These are phyloP conservation scores for Clonostachys solani DNA, from an alignment of 2,329 filamentous ascomycete genomes.

Conservation along the genomic window DNA sequence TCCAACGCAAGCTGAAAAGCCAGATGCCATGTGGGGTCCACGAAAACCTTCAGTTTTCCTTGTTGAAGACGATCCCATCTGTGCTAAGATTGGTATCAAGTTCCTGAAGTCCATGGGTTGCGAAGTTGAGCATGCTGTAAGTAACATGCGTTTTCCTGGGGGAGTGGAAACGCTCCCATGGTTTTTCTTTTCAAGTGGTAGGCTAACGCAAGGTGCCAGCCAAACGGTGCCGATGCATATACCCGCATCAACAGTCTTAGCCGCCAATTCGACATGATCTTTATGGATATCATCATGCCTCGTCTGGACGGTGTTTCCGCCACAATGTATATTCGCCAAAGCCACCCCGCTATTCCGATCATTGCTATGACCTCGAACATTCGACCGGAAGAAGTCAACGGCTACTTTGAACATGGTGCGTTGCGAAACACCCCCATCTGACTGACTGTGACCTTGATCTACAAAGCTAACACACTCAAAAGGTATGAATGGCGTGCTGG, in stretches of 20 bases:
- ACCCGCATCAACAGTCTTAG: conserved; percentile 62
- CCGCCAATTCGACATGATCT: conserved; percentile 60
- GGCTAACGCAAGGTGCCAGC: conserved; percentile 11
- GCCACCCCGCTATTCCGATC: conserved; percentile 77
- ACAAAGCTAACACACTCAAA: conserved; percentile 3
- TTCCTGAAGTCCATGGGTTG: conserved; percentile 64
- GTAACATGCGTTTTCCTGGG: conserved; percentile 17
- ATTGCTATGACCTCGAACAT: conserved; percentile 99
- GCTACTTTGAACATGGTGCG: conserved; percentile 95
- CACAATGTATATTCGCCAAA: conserved; percentile 87
- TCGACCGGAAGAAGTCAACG: conserved; percentile 89
- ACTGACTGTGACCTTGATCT: not conserved
- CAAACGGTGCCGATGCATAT: conserved; percentile 86
- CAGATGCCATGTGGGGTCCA: conserved; percentile 45
- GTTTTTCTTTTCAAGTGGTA: conserved; percentile 1
- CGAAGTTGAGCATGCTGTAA: conserved; percentile 62
- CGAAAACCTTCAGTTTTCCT: conserved; percentile 77
- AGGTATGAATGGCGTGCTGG: conserved; percentile 98
- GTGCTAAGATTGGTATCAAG: conserved; percentile 63
- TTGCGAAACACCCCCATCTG: conserved; percentile 2
- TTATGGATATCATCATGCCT: conserved; percentile 98
- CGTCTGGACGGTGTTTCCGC: conserved; percentile 92
- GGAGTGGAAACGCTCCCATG: not conserved
- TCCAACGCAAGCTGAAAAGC: conserved; percentile 24
- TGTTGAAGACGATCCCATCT: conserved; percentile 77